These are phyloP conservation scores for Xylaria longipes DNA, from an alignment of 495 filamentous ascomycete species.

Conservation along the genomic window DNA sequence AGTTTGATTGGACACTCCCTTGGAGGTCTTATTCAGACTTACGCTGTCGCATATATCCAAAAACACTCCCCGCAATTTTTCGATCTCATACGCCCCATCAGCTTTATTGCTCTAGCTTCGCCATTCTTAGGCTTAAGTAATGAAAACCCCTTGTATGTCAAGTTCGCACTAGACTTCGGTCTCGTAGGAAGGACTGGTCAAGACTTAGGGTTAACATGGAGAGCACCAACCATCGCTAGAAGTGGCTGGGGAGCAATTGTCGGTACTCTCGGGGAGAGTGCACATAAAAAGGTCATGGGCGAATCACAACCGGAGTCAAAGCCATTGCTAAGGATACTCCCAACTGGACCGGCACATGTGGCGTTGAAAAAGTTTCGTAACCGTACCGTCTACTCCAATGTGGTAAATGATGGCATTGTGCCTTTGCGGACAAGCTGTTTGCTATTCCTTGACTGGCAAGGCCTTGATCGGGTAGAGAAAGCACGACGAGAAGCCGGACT, in stretches of 20 bases:
- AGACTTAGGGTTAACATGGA: conserved; percentile 93
- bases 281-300: conserved; percentile 67
- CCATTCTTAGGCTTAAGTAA: conserved; percentile 94
- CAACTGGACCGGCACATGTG: conserved; percentile 89
- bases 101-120: conserved; percentile 90
- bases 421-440: conserved; percentile 93
- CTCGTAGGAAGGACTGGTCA: conserved; percentile 94
- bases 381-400: conserved; percentile 93
- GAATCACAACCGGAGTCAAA: conserved; percentile 80
- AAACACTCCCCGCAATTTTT: conserved; percentile 96
- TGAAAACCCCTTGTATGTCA: conserved; percentile 96
- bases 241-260: conserved; percentile 90
- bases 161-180: conserved; percentile 94
- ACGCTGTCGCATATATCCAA: conserved; percentile 96
- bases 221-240: conserved; percentile 79
- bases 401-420: conserved; percentile 98
- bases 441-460: conserved; percentile 97
- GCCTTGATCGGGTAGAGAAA: conserved; percentile 90
- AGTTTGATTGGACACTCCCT: conserved; percentile 95
- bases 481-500: conserved; percentile 89
- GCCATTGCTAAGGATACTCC: conserved; percentile 86
- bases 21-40: conserved; percentile 89
- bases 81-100: conserved; percentile 82
- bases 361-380: conserved; percentile 87
- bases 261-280: conserved; percentile 71